Conservation (phyloP, 208 protist species). For the Crithidia thermophila region DNA sequence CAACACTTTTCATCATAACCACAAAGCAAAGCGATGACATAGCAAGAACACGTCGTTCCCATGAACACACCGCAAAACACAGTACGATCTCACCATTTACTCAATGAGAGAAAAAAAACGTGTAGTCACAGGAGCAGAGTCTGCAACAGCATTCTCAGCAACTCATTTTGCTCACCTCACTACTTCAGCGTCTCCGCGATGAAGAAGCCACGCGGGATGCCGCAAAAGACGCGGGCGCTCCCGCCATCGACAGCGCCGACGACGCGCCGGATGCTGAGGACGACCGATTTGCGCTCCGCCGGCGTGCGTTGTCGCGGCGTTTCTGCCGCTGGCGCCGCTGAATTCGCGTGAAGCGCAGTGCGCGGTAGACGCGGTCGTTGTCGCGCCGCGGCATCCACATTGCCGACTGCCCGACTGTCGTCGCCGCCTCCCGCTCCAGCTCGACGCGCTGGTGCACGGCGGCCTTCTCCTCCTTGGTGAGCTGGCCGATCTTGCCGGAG, state of each 20-base stretch:
- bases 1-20: no score
- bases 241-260: not conserved
- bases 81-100: no score
- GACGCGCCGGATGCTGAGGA: not conserved
- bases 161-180: no score
- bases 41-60: no score
- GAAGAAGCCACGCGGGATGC: no score
- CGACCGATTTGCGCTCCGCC: not conserved
- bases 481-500: conserved; percentile 28
- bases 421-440: conserved; percentile 33
- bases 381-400: conserved; percentile 2
- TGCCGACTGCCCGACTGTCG: conserved; percentile 30
- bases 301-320: conserved; percentile 5
- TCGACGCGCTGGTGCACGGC: conserved; percentile 32
- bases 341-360: conserved; percentile 35
- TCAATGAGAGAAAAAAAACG: no score
- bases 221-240: not conserved
- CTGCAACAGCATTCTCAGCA: no score
- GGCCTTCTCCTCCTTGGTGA: conserved; percentile 31
- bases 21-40: no score
- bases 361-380: conserved; percentile 38
- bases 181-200: no score
- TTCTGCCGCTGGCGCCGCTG: conserved; percentile 3
- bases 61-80: no score
- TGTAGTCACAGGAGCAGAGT: no score